Conservation (phyloP, 148 eudicot species). For the Amaranthus palmeri region DNA sequence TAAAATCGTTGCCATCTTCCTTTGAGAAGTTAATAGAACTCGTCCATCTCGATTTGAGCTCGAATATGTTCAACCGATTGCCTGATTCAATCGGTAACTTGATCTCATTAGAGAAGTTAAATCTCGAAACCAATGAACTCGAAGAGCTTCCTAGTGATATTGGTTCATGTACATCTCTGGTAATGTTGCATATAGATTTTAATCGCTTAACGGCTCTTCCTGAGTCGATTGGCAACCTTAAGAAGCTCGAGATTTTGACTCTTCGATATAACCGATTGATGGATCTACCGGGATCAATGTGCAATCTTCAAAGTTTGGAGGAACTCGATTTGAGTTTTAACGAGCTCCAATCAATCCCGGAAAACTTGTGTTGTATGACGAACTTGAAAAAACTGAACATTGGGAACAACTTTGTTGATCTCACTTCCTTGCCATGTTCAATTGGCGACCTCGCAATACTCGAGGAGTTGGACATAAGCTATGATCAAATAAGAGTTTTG, state of each 20-base stretch:
- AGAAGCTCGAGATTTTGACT: conserved; percentile 40
- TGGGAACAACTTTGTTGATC: conserved; percentile 72
- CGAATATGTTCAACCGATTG: conserved; percentile 42
- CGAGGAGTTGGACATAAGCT: conserved; percentile 62
- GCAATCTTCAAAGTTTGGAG: conserved; percentile 37
- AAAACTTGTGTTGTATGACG: conserved; percentile 46
- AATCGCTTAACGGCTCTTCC: conserved; percentile 62
- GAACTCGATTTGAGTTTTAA: conserved; percentile 68
- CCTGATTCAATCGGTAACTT: conserved; percentile 49
- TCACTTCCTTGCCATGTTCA: conserved; percentile 52
- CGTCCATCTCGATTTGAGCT: conserved; percentile 51
- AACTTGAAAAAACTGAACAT: conserved; percentile 50
- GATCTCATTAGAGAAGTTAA: conserved; percentile 42
- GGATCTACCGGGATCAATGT: conserved; percentile 60
- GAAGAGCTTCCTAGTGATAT: conserved; percentile 61
- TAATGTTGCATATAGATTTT: conserved; percentile 60
- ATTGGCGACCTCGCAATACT: conserved; percentile 64
- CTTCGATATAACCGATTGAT: conserved; percentile 52
- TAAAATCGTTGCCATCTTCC: conserved; percentile 55
- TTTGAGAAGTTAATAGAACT: conserved; percentile 41
- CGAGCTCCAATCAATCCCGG: conserved; percentile 60
- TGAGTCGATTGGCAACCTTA: conserved; percentile 58
- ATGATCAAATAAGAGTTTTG: conserved; percentile 55
- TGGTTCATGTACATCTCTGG: conserved; percentile 52
- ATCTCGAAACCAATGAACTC: conserved; percentile 52